Evolutionary conservation across 805 yeast genomes (phyloP).

Genomic region (Myxozyma neotropica): DNA sequence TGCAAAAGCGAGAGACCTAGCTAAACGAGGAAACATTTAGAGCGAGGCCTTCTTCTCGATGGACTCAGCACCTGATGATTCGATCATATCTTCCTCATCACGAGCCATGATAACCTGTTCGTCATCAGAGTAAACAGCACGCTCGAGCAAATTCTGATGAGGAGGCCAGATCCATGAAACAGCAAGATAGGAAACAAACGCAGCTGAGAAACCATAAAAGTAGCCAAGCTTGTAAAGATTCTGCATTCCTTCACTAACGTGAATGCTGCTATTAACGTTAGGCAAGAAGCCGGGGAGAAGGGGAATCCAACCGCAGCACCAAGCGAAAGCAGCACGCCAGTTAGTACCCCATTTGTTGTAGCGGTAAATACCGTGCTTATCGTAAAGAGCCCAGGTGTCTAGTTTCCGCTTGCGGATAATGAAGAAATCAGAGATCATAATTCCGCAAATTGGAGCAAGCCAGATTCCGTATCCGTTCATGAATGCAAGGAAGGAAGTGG

Average conservation of each 20-base stretch:
- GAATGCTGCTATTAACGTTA: slow-evolving; percentile 17
- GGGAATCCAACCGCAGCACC: slow-evolving; percentile 41
- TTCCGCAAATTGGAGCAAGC: slow-evolving; percentile 81
- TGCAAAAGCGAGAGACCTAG: background rate
- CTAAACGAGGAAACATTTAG: no score
- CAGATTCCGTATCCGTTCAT: slow-evolving; percentile 81
- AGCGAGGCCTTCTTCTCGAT: slow-evolving; percentile 6
- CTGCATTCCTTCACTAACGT: slow-evolving; percentile 5
- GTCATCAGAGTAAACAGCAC: slow-evolving; percentile 23
- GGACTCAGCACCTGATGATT: slow-evolving; percentile 1
- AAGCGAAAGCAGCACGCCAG: slow-evolving; percentile 48
- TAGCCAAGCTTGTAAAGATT: slow-evolving; percentile 36
- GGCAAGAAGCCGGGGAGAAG: slow-evolving; percentile 31
- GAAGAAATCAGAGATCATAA: slow-evolving; percentile 50
- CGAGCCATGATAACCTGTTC: slow-evolving; percentile 13
- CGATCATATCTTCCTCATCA: slow-evolving; percentile 16
- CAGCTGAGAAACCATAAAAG: slow-evolving; percentile 34
- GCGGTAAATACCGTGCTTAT: slow-evolving; percentile 48
- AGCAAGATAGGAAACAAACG: slow-evolving; percentile 25
- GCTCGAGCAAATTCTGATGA: slow-evolving; percentile 19
- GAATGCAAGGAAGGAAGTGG: slow-evolving; percentile 76
- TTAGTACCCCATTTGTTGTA: slow-evolving; percentile 48
- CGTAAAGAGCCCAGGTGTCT: slow-evolving; percentile 49
- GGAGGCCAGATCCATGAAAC: slow-evolving; percentile 24
- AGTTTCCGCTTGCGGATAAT: slow-evolving; percentile 47